Evolutionary conservation across 1,284 basidiomycete genomes (phyloP).

Genomic region (Porogramme epimiltina): DNA sequence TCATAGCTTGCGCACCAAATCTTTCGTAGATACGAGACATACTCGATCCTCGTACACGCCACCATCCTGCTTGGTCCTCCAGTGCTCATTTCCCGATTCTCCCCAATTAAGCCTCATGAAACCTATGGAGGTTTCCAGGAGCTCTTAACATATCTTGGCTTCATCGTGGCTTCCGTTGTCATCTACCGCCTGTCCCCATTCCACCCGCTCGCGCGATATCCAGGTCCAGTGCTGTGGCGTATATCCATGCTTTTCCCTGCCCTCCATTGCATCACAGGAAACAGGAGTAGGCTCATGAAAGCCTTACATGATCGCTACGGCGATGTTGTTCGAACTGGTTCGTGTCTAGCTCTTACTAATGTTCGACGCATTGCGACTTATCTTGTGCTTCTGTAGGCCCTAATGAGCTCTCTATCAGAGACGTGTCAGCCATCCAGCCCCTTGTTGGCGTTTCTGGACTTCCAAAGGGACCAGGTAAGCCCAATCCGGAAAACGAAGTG

Average conservation of each 20-base stretch:
- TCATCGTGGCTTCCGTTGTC: neutral
- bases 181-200: neutral
- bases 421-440: neutral
- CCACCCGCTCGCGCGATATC: slow-evolving; percentile 3
- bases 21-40: no score
- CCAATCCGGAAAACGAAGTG: no score
- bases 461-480: slow-evolving; percentile 13
- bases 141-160: neutral
- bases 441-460: slow-evolving; percentile 6
- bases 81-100: neutral
- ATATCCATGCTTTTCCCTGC: slow-evolving; percentile 2
- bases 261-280: neutral
- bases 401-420: slow-evolving; percentile 1
- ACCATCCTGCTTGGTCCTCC: no score
- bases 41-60: no score
- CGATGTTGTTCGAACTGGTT: neutral
- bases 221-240: neutral
- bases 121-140: neutral
- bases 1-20: no score
- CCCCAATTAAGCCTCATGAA: neutral
- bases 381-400: neutral
- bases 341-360: neutral
- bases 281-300: neutral
- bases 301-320: neutral
- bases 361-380: neutral